These are phyloP conservation scores for Tuber borchii DNA, from an alignment of 495 filamentous ascomycete genomes.

Conservation along the genomic window DNA sequence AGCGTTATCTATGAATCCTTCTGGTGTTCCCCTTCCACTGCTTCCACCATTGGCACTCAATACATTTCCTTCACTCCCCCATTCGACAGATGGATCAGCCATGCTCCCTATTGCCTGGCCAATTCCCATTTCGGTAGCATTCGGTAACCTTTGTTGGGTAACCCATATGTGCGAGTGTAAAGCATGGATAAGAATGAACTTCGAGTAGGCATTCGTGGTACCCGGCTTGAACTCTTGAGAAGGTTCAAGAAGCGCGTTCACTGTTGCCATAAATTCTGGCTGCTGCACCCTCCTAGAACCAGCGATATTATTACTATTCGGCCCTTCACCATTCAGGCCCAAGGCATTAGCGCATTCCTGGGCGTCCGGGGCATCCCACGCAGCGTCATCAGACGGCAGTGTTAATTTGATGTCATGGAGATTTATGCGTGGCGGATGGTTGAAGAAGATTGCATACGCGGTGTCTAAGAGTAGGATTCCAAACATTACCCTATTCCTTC, in stretches of 20 bases:
- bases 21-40: slow-evolving; percentile 52
- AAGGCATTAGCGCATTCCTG: slow-evolving; percentile 57
- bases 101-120: slow-evolving; percentile 17
- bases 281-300: slow-evolving; percentile 56
- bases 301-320: slow-evolving; percentile 46
- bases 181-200: slow-evolving; percentile 64
- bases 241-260: slow-evolving; percentile 53
- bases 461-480: slow-evolving; percentile 54
- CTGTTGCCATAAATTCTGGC: slow-evolving; percentile 51
- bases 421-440: slow-evolving; percentile 53
- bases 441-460: slow-evolving; percentile 61
- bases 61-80: slow-evolving; percentile 41
- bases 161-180: slow-evolving; percentile 52
- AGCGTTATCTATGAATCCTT: slow-evolving; percentile 38
- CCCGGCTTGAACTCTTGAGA: slow-evolving; percentile 50
- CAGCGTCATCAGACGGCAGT: slow-evolving; percentile 59
- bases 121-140: slow-evolving; percentile 33
- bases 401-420: slow-evolving; percentile 53
- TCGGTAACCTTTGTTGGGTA: slow-evolving; percentile 39
- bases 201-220: slow-evolving; percentile 59
- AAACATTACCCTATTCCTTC: slow-evolving; percentile 56
- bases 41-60: slow-evolving; percentile 40
- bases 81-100: slow-evolving; percentile 35
- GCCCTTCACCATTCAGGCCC: slow-evolving; percentile 50
- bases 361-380: slow-evolving; percentile 55